Percentiles rank a stretch among this genome's conserved stretches.
Evolutionary conservation across 2,329 filamentous ascomycete genomes (phyloP).

Genomic region (Cladosporium velox): DNA sequence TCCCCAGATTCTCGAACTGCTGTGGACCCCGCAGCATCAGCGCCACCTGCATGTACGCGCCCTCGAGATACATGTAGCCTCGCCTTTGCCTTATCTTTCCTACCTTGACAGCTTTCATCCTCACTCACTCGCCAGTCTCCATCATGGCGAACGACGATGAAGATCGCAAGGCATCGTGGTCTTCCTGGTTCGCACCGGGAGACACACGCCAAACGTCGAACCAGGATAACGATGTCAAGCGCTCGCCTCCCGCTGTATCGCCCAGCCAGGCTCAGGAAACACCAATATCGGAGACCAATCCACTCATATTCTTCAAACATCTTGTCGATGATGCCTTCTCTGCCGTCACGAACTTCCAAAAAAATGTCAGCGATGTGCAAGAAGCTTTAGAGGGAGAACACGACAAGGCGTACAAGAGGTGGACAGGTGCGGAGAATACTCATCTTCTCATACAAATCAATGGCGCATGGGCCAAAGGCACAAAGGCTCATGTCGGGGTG

Average conservation of each 20-base stretch:
- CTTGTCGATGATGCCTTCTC: constrained; percentile 61
- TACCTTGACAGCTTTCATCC: no score
- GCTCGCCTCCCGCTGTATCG: not conserved
- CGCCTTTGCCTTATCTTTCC: not conserved
- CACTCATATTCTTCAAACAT: constrained; percentile 62
- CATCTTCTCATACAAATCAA: not conserved
- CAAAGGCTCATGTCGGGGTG: not conserved
- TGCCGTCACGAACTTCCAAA: constrained; percentile 31
- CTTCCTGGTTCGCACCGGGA: constrained; percentile 10
- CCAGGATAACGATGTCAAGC: not conserved
- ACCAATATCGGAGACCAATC: constrained; percentile 28
- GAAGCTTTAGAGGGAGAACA: not conserved
- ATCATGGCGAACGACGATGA: constrained; percentile 8
- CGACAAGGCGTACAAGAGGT: constrained; percentile 17
- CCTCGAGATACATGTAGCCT: not conserved
- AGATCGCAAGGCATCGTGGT: constrained; percentile 2
- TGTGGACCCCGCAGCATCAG: constrained; percentile 3
- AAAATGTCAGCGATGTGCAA: not conserved
- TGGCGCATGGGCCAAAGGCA: not conserved
- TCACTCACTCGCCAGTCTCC: not conserved
- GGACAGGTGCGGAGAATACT: constrained; percentile 5
- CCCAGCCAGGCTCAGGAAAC: not conserved
- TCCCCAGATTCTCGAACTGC: constrained; percentile 4
- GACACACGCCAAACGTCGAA: not conserved
- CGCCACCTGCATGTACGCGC: constrained; percentile 7